Percentiles rank a stretch among this genome's conserved stretches.
Evolutionary conservation across 176 grass and related monocot species (phyloP).

Genomic region (Dactylis glomerata): DNA sequence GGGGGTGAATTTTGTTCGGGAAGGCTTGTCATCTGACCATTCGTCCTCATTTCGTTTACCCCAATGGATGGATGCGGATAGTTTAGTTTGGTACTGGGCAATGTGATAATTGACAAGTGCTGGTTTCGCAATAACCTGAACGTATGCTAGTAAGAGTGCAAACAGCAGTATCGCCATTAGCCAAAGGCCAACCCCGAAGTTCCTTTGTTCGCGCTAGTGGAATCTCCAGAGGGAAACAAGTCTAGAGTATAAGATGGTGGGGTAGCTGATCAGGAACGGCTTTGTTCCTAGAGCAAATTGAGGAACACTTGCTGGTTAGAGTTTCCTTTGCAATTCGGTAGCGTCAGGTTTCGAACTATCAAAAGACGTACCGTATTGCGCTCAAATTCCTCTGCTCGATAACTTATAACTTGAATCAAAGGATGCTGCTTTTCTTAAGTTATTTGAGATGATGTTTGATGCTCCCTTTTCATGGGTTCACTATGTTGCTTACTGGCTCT

Average conservation of each 20-base stretch:
- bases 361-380: neutral
- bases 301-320: neutral
- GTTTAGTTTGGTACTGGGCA: neutral
- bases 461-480: neutral
- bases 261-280: neutral
- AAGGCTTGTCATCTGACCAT: neutral
- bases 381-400: neutral
- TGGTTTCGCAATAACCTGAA: neutral
- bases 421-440: neutral
- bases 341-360: neutral
- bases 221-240: neutral
- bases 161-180: neutral
- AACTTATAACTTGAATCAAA: neutral
- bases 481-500: neutral
- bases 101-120: neutral
- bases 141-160: neutral
- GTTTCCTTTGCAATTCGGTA: neutral
- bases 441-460: neutral
- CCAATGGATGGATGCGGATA: neutral
- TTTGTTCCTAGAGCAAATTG: neutral
- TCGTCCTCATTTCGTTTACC: neutral
- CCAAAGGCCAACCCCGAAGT: neutral
- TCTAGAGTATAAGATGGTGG: neutral
- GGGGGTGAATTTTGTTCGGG: constrained; percentile 7
- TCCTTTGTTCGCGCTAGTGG: neutral